Evolutionary conservation across 495 filamentous ascomycete genomes (phyloP).

Genomic region (Annulohypoxylon maeteangense): DNA sequence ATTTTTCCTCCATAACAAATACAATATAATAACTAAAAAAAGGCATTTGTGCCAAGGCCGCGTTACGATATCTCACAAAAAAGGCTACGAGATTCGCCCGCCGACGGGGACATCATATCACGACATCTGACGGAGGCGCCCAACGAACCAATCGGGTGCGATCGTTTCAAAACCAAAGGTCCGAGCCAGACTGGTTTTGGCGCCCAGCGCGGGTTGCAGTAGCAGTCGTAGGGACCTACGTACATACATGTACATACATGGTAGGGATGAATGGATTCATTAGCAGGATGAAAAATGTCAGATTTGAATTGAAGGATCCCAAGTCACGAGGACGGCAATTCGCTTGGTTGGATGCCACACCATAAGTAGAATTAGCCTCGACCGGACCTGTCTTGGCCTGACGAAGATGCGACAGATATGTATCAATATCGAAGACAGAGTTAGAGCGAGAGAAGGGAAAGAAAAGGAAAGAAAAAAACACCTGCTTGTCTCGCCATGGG

Average conservation of each 20-base stretch:
- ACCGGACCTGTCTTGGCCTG: conserved; percentile 22
- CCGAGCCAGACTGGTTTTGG: conserved; percentile 39
- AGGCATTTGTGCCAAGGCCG: conserved; percentile 20
- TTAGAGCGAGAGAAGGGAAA: conserved; percentile 1
- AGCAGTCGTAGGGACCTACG: conserved; percentile 29
- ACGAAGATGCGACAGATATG: conserved; percentile 32
- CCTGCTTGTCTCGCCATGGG: conserved; percentile 43
- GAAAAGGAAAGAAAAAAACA: conserved; percentile 15
- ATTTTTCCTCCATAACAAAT: neutral
- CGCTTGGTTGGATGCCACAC: conserved; percentile 33
- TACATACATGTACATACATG: neutral
- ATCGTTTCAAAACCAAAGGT: conserved; percentile 44
- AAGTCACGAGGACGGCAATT: conserved; percentile 42
- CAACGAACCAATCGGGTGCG: conserved; percentile 38
- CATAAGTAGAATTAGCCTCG: conserved; percentile 17
- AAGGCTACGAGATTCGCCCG: conserved; percentile 34
- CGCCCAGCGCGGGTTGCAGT: conserved; percentile 42
- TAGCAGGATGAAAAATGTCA: conserved; percentile 34
- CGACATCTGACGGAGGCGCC: conserved; percentile 38
- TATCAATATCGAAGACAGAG: conserved; percentile 1
- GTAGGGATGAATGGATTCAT: conserved; percentile 39
- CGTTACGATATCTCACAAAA: conserved; percentile 35
- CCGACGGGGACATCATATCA: conserved; percentile 36
- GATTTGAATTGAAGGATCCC: conserved; percentile 38
- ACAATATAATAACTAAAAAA: neutral